Conservation (phyloP, 805 yeast species). For the Wickerhamiella cacticola region DNA sequence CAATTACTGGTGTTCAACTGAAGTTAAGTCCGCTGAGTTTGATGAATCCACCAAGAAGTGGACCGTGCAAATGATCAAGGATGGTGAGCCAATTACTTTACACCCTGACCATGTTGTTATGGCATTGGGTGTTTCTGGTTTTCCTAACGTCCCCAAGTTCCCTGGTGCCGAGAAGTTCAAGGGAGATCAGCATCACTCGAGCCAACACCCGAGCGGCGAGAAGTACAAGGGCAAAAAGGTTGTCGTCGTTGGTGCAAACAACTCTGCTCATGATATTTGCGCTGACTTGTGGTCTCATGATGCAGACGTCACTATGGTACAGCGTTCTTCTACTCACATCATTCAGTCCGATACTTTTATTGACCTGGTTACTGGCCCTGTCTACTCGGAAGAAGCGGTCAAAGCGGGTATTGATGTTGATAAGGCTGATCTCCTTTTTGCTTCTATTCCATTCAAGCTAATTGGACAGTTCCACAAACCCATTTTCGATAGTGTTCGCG, state of each 20-base stretch:
- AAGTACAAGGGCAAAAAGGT: conserved; percentile 35
- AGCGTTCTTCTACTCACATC: conserved; percentile 33
- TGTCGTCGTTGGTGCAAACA: conserved; percentile 37
- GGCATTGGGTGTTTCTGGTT: conserved; percentile 36
- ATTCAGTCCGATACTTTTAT: conserved; percentile 5
- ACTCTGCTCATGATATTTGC: conserved; percentile 38
- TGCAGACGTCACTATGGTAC: conserved; percentile 35
- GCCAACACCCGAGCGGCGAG: conserved; percentile 34
- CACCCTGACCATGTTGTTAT: conserved; percentile 31
- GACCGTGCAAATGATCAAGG: conserved; percentile 29
- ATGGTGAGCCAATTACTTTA: conserved; percentile 17
- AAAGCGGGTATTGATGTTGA: conserved; percentile 22
- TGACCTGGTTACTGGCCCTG: conserved; percentile 30
- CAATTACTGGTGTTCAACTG: conserved; percentile 31
- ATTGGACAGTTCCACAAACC: conserved; percentile 32
- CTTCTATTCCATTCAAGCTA: conserved; percentile 30
- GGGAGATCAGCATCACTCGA: conserved; percentile 35
- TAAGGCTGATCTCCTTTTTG: conserved; percentile 32
- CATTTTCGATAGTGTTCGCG: conserved; percentile 23
- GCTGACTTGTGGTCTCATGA: conserved; percentile 38
- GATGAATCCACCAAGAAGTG: conserved; percentile 27
- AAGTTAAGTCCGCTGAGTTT: conserved; percentile 26
- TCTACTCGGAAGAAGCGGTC: conserved; percentile 31
- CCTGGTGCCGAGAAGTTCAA: conserved; percentile 31
- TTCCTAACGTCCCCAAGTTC: conserved; percentile 29